Base-by-base conservation (phyloP, 108 stramenopile species). In the Fragilariopsis cylindrus region DNA sequence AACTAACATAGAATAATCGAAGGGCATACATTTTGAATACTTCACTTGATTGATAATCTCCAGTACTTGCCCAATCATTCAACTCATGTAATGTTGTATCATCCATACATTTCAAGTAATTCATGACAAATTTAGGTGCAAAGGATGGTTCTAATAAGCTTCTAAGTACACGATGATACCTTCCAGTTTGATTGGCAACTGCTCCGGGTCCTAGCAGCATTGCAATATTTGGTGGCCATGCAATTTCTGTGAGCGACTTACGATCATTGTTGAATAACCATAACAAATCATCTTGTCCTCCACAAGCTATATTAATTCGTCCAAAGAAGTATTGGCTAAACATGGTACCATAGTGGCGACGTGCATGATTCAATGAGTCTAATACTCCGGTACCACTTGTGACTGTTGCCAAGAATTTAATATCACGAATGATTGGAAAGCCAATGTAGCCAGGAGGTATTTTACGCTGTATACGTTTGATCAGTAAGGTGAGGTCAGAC, bases 11-110 rank as follows among this genome's bases (percentile, higher is more conserved):
- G 30, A 57, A 57, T 21, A 57, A 15, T 16, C 57, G 57, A 6
- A 57, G 57, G 7, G 57, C 57, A 21, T 57, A 57, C 15, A 57
- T 16, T 21, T 57, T 57, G 57, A 57, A 57, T 16, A 57, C 57
- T 7, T 57, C 5, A 7, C 57, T 21, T 1, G 57, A 57, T 16
- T 21, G 19, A 15, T 15, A 57, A 3, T 15, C 15, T 7, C 15
- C 30, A 21, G 5, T 15, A 7, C 19, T 6, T 16, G 18, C 19
- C 57, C 57, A 57, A 7, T 15, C 30, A 7, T 16, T 0, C 8
- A 57, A 21, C 30, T 57, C 57, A 6, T 7, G 19, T 16, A 21
- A 16, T 16, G 57, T 57, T 16, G 57, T 15, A 7, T 16, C 7
- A 21, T 7, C 15, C 7, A 57, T 57, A 7, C 8, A 16, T 15